Conservation (phyloP, 1,284 basidiomycete species). For the Tilletiopsis washingtonensis region DNA sequence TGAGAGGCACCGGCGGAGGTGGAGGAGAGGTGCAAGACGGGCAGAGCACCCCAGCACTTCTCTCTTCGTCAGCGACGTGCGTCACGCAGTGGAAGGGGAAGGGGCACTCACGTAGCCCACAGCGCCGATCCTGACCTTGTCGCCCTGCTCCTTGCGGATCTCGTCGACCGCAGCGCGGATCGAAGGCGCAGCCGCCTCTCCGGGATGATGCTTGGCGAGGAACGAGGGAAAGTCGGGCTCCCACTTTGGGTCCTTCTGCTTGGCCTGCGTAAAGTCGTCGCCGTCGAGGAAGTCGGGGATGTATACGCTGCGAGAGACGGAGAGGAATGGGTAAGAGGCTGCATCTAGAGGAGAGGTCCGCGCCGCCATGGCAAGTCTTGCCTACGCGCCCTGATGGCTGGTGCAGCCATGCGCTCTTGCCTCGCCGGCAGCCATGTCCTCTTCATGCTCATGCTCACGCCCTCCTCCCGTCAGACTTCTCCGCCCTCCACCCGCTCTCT, state of each 20-base stretch:
- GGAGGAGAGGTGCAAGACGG: conserved; percentile 6
- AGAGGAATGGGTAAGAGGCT: too few species aligned
- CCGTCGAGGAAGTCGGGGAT: conserved; percentile 11
- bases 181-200: background rate
- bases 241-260: background rate
- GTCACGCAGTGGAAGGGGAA: background rate
- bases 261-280: conserved; percentile 1
- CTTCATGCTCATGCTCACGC: too few species aligned
- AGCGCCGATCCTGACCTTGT: background rate
- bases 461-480: too few species aligned
- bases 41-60: conserved; percentile 12
- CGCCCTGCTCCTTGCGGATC: background rate
- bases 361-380: too few species aligned
- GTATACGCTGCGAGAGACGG: conserved; percentile 7
- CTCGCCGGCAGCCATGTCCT: too few species aligned
- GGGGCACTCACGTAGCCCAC: background rate
- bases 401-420: too few species aligned
- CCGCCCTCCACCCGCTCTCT: too few species aligned
- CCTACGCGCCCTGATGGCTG: too few species aligned
- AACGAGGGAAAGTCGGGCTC: background rate
- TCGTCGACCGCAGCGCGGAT: background rate
- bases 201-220: background rate
- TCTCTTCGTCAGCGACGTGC: background rate
- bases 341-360: too few species aligned
- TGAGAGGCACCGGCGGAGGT: background rate